A percentile compares a stretch with the other conserved stretches of the same genome.
phyloP scores from a whole-genome alignment of 129 eudicot genomes.

The Arctium lappa region DNA sequence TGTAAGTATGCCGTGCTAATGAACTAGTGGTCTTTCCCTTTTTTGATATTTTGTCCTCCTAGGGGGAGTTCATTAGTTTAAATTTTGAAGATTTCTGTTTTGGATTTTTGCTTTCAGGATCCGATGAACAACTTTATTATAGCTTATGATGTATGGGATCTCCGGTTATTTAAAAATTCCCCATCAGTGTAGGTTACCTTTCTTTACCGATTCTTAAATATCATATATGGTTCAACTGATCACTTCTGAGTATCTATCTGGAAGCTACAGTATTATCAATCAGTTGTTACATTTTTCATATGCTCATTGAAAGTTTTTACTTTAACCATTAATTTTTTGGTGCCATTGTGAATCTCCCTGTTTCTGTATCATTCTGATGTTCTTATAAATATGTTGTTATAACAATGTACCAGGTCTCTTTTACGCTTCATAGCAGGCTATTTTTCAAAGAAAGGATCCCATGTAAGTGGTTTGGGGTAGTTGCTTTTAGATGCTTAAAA shows the following conservation, averaged over 20 bases:
- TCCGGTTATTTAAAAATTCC: conserved; percentile 59
- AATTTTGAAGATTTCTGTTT: conserved; percentile 8
- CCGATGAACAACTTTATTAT: conserved; percentile 42
- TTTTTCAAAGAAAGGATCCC: conserved; percentile 81
- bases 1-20: conserved; percentile 41
- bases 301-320: background rate
- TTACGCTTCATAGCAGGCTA: conserved; percentile 81
- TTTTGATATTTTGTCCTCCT: background rate
- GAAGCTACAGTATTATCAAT: conserved; percentile 2
- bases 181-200: conserved; percentile 77
- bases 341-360: conserved; percentile 2
- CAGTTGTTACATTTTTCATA: background rate
- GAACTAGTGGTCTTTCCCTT: background rate
- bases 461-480: conserved; percentile 52
- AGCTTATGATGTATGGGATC: conserved; percentile 85
- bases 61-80: background rate
- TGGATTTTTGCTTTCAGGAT: conserved; percentile 49
- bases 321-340: background rate
- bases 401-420: conserved; percentile 51
- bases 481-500: background rate
- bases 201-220: background rate
- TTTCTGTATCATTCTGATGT: conserved; percentile 5
- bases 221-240: conserved; percentile 3
- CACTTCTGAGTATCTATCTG: background rate
- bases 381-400: conserved; percentile 5